Base-by-base conservation (phyloP, 1,139 yeast genomes). In the Sugiyamaella sp. region DNA sequence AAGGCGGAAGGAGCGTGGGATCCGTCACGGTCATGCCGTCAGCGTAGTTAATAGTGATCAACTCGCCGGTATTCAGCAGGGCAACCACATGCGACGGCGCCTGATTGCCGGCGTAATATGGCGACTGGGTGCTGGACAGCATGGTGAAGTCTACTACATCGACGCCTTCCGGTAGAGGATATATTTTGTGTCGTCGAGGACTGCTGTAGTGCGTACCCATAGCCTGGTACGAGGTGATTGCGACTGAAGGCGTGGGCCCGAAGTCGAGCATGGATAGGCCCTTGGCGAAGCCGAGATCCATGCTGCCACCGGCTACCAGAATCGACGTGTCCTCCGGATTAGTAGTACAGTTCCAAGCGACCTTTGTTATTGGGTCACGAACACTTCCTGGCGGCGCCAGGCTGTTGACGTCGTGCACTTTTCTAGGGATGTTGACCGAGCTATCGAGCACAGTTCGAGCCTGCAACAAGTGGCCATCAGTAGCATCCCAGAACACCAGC, bases 401-500 rank as follows among this genome's bases (percentile, higher is more conserved):
- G n/a, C 47, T 45, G 27, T 45, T 38, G n/a, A 35, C 10, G 9
- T 27, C 20, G 17, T 25, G 35, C 19, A 21, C 33, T 14, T 56
- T 49, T 6, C 65, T 56, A 63, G 87, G 85, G 24, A 72, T 68
- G 63, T 89, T 84, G 22, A 89, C 80, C 53, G 82, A 80, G 3
- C 82, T 74, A 51, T 87, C 95, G 55, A 80, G 78, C 5, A 87
- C 62, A 1, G 89, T 80, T 61, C 98, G 79, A 0, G 97, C 91
- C 53, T 84, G 85, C 5, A 93, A 74, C 45, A 85, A 71, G 12
- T 81, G 80, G 0, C 95, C 96, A 40, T 85, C 84, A 37, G 82
- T 78, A 0, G 89, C 85, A 69, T 93, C 99, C 97, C 98, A 95
- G 64, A 93, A 93, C 3, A 82, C 96, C 45, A 95, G 65, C 0